Evolutionary conservation across 768 basidiomycete species (phyloP), one percentile per base, ranked within the genome.

Genomic region (Podaxis pistillaris): DNA sequence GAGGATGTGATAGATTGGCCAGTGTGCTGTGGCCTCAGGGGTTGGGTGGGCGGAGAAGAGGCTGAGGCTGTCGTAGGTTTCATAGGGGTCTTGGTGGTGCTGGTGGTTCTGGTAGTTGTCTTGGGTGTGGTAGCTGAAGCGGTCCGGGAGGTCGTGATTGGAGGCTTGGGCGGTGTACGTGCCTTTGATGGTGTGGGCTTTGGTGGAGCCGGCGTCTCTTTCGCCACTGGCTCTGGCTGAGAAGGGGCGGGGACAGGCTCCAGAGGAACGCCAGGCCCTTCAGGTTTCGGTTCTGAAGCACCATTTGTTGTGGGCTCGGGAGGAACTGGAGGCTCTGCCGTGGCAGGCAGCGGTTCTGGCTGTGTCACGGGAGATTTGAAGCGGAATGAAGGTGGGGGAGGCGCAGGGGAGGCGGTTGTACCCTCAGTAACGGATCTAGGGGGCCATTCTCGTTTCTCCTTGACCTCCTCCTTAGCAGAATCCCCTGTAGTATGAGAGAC

Each of bases 361-460:
- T 60, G 50, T 28, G 28, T n/a, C 19, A 53, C 51, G 51, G 59
- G 59, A 6, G 59, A 60, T 19, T 60, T 60, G 59, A 60, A 52
- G 24, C 59, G 59, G 36, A 55, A 54, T 12, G 60, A 55, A 24
- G 44, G 17, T 22, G 60, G 41, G 53, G 53, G 58, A 17, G 50
- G 13, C 1, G 36, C 37, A 26, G 47, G 8, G 33, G 44, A 30
- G 2, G 26, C 33, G 30, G 17, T 33, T 12, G 59, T 15, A 19
- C 51, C 17, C 52, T 60, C 59, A 30, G 26, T 41, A 52, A 73
- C 58, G 44, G 77, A 69, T 70, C 78, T 83, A 40, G 86, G 91
- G 6, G 91, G 89, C 90, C 90, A 91, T 79, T 93, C 92, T 49
- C 85, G 83, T 70, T 83, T 86, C 72, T 89, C 89, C 74, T 84